Conservation (phyloP, 2,329 filamentous ascomycete genomes). For the Amphichorda felina region DNA sequence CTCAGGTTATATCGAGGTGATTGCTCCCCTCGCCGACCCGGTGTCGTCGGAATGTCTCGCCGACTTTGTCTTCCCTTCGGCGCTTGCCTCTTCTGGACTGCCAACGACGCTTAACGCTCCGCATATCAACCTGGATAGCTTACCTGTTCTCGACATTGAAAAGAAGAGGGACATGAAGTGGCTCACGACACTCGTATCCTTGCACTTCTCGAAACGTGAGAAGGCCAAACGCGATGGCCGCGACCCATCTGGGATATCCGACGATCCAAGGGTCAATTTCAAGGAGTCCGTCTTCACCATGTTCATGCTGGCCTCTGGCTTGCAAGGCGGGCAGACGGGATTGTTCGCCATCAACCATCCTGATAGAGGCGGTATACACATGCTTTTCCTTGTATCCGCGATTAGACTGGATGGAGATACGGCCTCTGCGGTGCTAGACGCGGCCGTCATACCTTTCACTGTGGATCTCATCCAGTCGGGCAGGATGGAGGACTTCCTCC, state of each 20-base stretch:
- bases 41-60: slow-evolving; percentile 10
- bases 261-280: slow-evolving; percentile 27
- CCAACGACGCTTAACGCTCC: slow-evolving; percentile 26
- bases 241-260: slow-evolving; percentile 10
- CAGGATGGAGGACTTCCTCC: slow-evolving; percentile 24
- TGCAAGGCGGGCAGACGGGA: slow-evolving; percentile 30
- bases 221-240: slow-evolving; percentile 18
- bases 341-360: slow-evolving; percentile 29
- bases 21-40: slow-evolving; percentile 18
- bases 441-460: slow-evolving; percentile 32
- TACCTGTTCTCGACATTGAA: slow-evolving; percentile 28
- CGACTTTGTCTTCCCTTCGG: slow-evolving; percentile 24
- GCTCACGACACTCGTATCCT: slow-evolving; percentile 23
- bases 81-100: slow-evolving; percentile 11
- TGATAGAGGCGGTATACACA: slow-evolving; percentile 24
- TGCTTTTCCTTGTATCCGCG: slow-evolving; percentile 25
- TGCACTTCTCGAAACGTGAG: slow-evolving; percentile 30
- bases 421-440: slow-evolving; percentile 31
- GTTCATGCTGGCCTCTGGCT: slow-evolving; percentile 30
- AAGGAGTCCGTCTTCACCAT: slow-evolving; percentile 36
- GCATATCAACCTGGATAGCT: slow-evolving; percentile 29
- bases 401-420: slow-evolving; percentile 30
- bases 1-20: slow-evolving; percentile 31
- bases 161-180: slow-evolving; percentile 21
- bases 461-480: slow-evolving; percentile 15